These are phyloP conservation scores for Kwoniella heveanensis DNA, from an alignment of 768 basidiomycete genomes.

Conservation along the genomic window DNA sequence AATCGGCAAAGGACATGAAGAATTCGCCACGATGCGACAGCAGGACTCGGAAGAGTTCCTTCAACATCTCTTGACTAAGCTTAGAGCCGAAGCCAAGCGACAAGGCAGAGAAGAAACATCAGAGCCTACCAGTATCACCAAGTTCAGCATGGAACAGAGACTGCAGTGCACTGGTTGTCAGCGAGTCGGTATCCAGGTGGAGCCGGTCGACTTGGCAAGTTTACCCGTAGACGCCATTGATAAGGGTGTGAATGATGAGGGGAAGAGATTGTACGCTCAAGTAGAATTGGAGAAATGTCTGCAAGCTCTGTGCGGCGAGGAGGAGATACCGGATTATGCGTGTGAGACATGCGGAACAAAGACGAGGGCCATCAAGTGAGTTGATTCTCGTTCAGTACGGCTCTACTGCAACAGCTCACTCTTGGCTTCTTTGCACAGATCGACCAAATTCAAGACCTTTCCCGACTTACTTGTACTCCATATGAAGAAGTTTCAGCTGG, in stretches of 20 bases:
- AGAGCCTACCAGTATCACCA: conserved; percentile 76
- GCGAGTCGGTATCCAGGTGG: conserved; percentile 79
- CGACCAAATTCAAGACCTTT: conserved; percentile 77
- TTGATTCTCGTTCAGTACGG: no score
- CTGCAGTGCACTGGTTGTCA: conserved; percentile 78
- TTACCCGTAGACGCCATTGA: conserved; percentile 73
- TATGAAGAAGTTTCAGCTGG: conserved; percentile 89
- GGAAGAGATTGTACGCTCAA: conserved; percentile 66
- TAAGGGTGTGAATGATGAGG: conserved; percentile 62
- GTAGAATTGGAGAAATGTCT: conserved; percentile 69
- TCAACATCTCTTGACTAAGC: conserved; percentile 70
- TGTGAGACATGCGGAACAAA: conserved; percentile 74
- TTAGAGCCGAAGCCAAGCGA: conserved; percentile 61
- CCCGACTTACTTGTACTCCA: conserved; percentile 86
- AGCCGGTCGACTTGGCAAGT: conserved; percentile 74
- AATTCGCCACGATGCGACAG: conserved; percentile 94
- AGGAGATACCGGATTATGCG: conserved; percentile 64
- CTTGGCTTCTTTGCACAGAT: conserved; percentile 60
- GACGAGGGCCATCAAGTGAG: conserved; percentile 74
- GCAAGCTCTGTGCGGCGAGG: conserved; percentile 36
- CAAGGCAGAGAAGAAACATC: conserved; percentile 45
- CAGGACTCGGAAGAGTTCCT: conserved; percentile 98
- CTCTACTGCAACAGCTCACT: no score
- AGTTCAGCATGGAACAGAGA: conserved; percentile 81
- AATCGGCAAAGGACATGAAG: conserved; percentile 87